These are phyloP conservation scores for Ophiostoma australiae DNA, from an alignment of 2,329 filamentous ascomycete genomes.

Conservation along the genomic window DNA sequence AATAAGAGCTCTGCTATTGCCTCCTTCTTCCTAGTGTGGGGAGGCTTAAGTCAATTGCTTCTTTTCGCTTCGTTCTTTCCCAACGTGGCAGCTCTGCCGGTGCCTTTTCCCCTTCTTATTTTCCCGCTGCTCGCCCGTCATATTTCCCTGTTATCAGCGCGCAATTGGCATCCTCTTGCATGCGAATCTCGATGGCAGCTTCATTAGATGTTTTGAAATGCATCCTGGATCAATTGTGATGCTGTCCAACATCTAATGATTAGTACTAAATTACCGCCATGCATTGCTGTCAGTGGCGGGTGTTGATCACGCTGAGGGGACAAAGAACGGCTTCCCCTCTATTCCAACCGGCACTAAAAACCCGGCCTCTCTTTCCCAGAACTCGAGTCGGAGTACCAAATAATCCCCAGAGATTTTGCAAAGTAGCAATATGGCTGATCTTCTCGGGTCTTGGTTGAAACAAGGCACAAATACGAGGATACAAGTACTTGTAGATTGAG, in stretches of 20 bases:
- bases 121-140: background rate
- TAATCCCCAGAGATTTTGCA: background rate
- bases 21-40: constrained; percentile 2
- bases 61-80: background rate
- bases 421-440: background rate
- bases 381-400: background rate
- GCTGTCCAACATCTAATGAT: background rate
- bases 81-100: background rate
- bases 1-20: constrained; percentile 7
- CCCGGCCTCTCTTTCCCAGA: background rate
- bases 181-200: constrained; percentile 2
- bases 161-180: background rate
- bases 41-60: background rate
- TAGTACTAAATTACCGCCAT: background rate
- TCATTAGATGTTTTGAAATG: background rate
- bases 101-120: background rate
- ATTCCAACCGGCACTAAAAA: background rate
- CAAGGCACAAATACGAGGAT: background rate
- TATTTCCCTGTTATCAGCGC: background rate
- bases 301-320: background rate
- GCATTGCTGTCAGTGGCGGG: background rate
- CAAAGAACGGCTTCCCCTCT: constrained; percentile 10
- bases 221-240: background rate
- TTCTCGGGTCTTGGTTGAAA: background rate
- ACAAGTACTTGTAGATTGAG: background rate